phyloP scores from a whole-genome alignment of 2,329 filamentous ascomycete genomes.

The Penicillium polonicum region DNA sequence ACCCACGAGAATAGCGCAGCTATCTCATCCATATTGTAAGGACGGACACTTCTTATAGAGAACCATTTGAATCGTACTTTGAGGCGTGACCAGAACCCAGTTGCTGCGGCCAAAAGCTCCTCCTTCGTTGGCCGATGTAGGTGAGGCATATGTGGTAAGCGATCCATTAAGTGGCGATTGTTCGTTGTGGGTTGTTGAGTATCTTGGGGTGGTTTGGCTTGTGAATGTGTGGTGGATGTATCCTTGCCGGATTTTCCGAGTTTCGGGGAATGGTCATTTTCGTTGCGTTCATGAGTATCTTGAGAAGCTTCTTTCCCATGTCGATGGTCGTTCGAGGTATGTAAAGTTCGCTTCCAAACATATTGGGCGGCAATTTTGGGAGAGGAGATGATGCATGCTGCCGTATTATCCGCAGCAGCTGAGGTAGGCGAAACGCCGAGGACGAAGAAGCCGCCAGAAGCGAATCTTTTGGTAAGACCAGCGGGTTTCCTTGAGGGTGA shows the following conservation, averaged over 20 bases:
- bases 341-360: slow-evolving; percentile 34
- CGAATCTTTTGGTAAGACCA: slow-evolving; percentile 53
- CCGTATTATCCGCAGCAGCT: slow-evolving; percentile 33
- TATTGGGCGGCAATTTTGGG: slow-evolving; percentile 34
- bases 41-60: slow-evolving; percentile 87
- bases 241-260: slow-evolving; percentile 11
- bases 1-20: slow-evolving; percentile 95
- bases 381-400: slow-evolving; percentile 32
- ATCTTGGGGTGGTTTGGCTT: slow-evolving; percentile 28
- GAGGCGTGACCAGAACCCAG: slow-evolving; percentile 85
- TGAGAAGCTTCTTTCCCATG: slow-evolving; percentile 17
- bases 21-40: slow-evolving; percentile 96
- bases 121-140: slow-evolving; percentile 84
- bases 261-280: slow-evolving; percentile 12
- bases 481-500: slow-evolving; percentile 29
- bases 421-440: slow-evolving; percentile 44
- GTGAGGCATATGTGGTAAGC: slow-evolving; percentile 70
- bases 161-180: slow-evolving; percentile 53
- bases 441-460: slow-evolving; percentile 56
- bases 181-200: slow-evolving; percentile 19
- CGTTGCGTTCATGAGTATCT: slow-evolving; percentile 15
- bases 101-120: slow-evolving; percentile 86
- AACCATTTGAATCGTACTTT: slow-evolving; percentile 97
- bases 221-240: slow-evolving; percentile 1
- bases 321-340: slow-evolving; percentile 28